Evolutionary conservation across 176 grass and related monocot species (phyloP), one percentile per base, ranked within the genome.

Genomic region (Echinochloa phyllopogon): DNA sequence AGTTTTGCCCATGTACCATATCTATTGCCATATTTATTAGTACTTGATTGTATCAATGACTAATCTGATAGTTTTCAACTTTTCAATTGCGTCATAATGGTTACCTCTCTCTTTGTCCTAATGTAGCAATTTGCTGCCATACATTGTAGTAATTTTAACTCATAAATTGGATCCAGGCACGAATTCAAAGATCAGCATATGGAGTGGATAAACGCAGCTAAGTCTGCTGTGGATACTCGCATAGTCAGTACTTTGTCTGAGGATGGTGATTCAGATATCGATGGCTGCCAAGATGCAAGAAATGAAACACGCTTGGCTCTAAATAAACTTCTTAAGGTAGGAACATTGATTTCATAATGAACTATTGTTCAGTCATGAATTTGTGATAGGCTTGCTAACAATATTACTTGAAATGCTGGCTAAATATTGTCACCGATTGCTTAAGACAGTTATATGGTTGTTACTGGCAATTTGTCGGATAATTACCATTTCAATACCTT

Each of bases 151-250:
- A 50, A 41, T 60, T 45, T 42, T 57, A 67, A 44, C 85, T 82
- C 76, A 27, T 66, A 39, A 51, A 80, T 83, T 87, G 56, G 51
- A 52, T 79, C n/a, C 86, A 99, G 96, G 75, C 69, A 69, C 80
- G 97, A 99, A 88, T 99, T 96, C 60, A 99, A 85, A 91, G 86
- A 91, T 69, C 87, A 92, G 51, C 94, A 99, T 88, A 92, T 89
- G 64, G 89, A 89, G 71, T 99, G 97, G 97, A 92, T 99, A 59
- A 95, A 89, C 43, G 94, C 88, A 5, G 84, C 60, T 59, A 94
- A 94, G 38, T 67, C 91, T 82, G 36, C 86, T 65, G 75, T 99
- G 80, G 88, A 96, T 94, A 64, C 94, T 69, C 69, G 72, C 66
- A 94, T 99, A 77, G 72, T 82, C 49, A 77, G 71, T 83, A 86